These are phyloP conservation scores for Clarireedia monteithiana DNA, from an alignment of 2,329 filamentous ascomycete genomes.

Conservation along the genomic window DNA sequence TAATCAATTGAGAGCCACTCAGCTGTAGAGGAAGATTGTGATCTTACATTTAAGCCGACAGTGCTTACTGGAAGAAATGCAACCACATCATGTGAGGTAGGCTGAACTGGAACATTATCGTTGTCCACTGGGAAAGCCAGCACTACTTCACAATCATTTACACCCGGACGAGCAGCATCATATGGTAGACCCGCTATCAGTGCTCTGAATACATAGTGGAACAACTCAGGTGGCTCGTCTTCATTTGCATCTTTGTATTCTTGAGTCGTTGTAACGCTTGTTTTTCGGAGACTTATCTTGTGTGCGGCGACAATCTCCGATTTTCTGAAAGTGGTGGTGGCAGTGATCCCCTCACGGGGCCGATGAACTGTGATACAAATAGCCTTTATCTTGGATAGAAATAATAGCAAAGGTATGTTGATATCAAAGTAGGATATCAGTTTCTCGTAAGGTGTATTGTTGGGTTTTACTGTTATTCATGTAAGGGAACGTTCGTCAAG, in stretches of 20 bases:
- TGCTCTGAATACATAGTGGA: neutral
- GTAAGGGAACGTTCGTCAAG: slow-evolving; percentile 5
- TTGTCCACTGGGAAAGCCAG: slow-evolving; percentile 15
- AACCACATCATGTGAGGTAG: slow-evolving; percentile 10
- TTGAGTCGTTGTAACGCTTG: slow-evolving; percentile 6
- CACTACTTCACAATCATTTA: slow-evolving; percentile 8
- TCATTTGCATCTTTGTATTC: neutral
- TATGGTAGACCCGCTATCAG: neutral
- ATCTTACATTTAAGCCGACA: slow-evolving; percentile 16
- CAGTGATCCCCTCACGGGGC: neutral
- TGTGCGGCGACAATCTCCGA: neutral
- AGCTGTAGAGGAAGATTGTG: neutral
- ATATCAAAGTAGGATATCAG: neutral
- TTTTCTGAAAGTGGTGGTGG: neutral
- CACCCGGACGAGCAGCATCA: neutral
- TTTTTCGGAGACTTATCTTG: neutral
- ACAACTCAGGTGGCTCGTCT: neutral
- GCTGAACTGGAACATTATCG: neutral
- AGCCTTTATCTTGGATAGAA: neutral
- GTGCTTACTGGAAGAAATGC: slow-evolving; percentile 20
- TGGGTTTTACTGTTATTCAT: slow-evolving; percentile 1
- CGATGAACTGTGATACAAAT: neutral
- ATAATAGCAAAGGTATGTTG: neutral
- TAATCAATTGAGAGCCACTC: neutral
- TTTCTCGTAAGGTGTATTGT: neutral